Conservation (phyloP, 495 filamentous ascomycete genomes). For the Lophium mytilinum region DNA sequence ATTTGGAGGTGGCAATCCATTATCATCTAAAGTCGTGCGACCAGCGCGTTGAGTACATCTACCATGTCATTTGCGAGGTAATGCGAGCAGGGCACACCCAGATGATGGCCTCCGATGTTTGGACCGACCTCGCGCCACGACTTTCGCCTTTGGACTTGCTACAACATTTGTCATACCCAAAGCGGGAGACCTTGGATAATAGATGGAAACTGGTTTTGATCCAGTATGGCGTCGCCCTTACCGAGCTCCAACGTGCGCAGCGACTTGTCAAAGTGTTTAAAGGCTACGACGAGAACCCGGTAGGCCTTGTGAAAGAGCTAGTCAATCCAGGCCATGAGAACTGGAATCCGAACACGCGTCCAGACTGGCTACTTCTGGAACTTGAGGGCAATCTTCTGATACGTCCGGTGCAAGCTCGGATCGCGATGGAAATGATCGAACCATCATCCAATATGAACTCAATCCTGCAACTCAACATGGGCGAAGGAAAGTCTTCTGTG, state of each 20-base stretch:
- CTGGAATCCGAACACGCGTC: constrained; percentile 43
- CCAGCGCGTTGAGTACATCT: background rate
- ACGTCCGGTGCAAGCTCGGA: constrained; percentile 50
- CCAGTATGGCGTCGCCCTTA: constrained; percentile 34
- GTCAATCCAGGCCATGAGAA: constrained; percentile 44
- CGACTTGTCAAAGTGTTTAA: constrained; percentile 24
- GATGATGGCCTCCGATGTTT: background rate
- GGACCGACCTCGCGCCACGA: constrained; percentile 4
- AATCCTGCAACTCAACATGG: constrained; percentile 68
- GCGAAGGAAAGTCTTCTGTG: constrained; percentile 63
- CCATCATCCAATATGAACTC: constrained; percentile 41
- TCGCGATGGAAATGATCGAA: constrained; percentile 49
- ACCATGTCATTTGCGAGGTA: background rate
- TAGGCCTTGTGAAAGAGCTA: constrained; percentile 43
- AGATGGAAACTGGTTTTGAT: constrained; percentile 26
- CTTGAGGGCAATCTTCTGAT: constrained; percentile 57
- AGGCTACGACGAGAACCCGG: background rate
- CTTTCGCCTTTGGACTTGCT: constrained; percentile 19
- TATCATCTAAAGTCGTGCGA: background rate
- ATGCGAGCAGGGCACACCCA: background rate
- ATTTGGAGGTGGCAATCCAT: background rate
- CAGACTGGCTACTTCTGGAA: constrained; percentile 54
- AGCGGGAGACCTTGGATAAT: background rate
- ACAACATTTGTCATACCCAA: constrained; percentile 13
- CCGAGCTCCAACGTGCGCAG: constrained; percentile 35